Base-by-base conservation (phyloP, 1,284 basidiomycete genomes). In the Xerocomus nothofagi region DNA sequence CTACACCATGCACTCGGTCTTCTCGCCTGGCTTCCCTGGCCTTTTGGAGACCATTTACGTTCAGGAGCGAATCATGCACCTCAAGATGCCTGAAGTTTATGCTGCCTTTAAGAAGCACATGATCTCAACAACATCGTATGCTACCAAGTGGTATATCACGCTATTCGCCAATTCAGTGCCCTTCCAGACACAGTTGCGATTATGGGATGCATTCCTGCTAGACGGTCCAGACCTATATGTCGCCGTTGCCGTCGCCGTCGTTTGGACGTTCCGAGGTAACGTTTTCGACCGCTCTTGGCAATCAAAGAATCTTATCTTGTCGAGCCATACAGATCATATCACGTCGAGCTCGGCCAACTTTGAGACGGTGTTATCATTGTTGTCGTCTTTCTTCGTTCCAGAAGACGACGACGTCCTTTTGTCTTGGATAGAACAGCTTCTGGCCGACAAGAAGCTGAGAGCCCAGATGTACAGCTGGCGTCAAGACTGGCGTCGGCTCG, bases 101-200 rank as follows among this genome's bases (percentile, higher is more conserved):
- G 75, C 74, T 26, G 83, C 88, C 17, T 92, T 98, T 69, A 82
- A 86, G 72, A 86, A 82, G 55, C 86, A 97, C 59, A 88, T 84
- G 80, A 88, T 99, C 55, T 90, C 88, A 6, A 93, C 91, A 4
- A 95, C 93, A 33, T 86, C 92, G 15, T 99, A 96, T 70, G 96
- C 93, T 27, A 98, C 96, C 2, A 98, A 98, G 70, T 99, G 96
- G 95, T 99, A 98, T 71, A 99, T 99, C 68, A 99, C 97, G 2
- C 75, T 99, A 15, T 96, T 95, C 62, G 85, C 93, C 45, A 98
- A 97, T 66, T 89, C 89, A 1, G 86, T 99, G n/a, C 94, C 96
- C 12, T 99, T 97, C 68, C 90, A 94, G 70, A 93, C 88, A 38
- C 94, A 98, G 73, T 73, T 99, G 33, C 80, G 97, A 50, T 66